Evolutionary conservation across 805 yeast species (phyloP), one percentile per base, ranked within the genome.

Genomic region (Peterozyma xylosa): DNA sequence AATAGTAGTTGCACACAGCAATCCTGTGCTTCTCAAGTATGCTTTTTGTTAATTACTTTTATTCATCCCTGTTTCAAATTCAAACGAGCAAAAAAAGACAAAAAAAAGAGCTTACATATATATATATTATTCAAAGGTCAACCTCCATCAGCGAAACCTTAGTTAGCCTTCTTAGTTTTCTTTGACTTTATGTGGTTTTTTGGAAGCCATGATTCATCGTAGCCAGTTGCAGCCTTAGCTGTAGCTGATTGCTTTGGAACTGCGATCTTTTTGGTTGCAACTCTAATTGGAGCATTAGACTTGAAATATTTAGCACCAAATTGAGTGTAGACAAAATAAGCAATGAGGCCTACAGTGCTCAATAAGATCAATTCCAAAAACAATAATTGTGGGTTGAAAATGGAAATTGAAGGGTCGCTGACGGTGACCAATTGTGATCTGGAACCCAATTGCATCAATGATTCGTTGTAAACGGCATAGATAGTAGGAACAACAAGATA

Each of bases 381-480:
- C 46, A 87, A 57, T 55, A 88, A 74, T 62, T 81, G 79, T 11
- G 90, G 93, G 58, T 85, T 77, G 64, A 82, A 80, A 43, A 81
- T 50, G 0, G 95, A 82, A 53, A 89, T 67, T 45, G 81, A 73
- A 33, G 73, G 74, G 53, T 88, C 96, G 10, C 62, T 62, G 45
- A 89, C 74, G 17, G 67, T 59, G 38, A 85, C 65, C 47, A 80
- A 63, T 54, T 78, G 80, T 41, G 78, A 74, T 54, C 74, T 69
- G 27, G 83, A 72, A 42, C 78, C 78, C 35, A 84, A 66, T 50
- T 68, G 65, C 63, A 76, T 72, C 52, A 80, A 57, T 41, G 73
- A 62, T 9, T 74, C 73, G 32, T 74, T 66, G 54, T 66, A 69
- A 30, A 71, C 65, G 38, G 80, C 69, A 57, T 71, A 80, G 37